These are phyloP conservation scores for Chalara sp. DNA, from an alignment of 2,329 filamentous ascomycete species.

Conservation along the genomic window DNA sequence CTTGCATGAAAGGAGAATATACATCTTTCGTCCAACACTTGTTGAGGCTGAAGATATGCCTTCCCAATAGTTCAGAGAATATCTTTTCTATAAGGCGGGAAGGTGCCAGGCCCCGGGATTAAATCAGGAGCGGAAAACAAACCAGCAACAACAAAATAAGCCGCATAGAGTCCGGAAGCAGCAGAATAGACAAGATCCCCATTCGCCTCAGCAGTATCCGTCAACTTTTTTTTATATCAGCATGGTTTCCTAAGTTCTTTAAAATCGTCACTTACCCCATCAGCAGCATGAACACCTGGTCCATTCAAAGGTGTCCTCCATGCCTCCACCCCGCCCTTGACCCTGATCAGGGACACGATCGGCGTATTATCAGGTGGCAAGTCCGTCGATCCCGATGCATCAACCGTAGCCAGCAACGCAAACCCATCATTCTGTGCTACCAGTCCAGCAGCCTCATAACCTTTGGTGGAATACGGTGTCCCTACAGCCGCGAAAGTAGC, in stretches of 20 bases:
- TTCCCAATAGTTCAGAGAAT: too few relatives aligned
- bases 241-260: too few relatives aligned
- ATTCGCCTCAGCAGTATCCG: constrained; percentile 51
- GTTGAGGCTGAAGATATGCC: too few relatives aligned
- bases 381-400: constrained; percentile 44
- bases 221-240: constrained; percentile 25
- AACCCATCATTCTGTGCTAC: constrained; percentile 58
- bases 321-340: constrained; percentile 44
- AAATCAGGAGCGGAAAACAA: not conserved
- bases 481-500: constrained; percentile 47
- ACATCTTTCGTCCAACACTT: too few relatives aligned
- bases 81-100: too few relatives aligned
- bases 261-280: constrained; percentile 8
- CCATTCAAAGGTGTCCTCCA: constrained; percentile 56
- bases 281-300: constrained; percentile 39
- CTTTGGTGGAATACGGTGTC: constrained; percentile 41
- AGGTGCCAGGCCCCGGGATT: not conserved
- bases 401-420: constrained; percentile 46
- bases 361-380: constrained; percentile 41
- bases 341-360: constrained; percentile 52
- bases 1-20: too few relatives aligned
- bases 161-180: constrained; percentile 48
- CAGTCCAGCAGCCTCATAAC: constrained; percentile 53
- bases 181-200: constrained; percentile 56
- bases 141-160: constrained; percentile 55